Conservation (phyloP, 305 asterid genomes). For the Fraxinus xanthoxyloides region DNA sequence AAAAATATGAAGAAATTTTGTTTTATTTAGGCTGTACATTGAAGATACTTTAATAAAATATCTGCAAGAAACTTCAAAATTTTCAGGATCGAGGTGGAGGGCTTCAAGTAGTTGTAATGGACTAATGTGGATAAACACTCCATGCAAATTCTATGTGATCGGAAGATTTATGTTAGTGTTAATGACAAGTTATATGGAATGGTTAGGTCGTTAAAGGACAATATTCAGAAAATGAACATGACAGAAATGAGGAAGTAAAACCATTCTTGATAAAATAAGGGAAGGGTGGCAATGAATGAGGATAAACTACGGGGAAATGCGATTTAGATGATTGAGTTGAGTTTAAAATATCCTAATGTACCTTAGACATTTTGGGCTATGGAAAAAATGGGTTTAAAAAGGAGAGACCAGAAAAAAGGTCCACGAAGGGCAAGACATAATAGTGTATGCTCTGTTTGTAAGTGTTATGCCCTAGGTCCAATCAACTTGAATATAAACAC, state of each 20-base stretch:
- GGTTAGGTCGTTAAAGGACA: not conserved
- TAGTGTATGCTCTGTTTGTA: no score
- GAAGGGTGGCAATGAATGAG: not conserved
- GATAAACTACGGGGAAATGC: not conserved
- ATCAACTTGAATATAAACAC: no score
- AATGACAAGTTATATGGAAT: not conserved
- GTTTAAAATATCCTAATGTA: not conserved
- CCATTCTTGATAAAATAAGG: not conserved
- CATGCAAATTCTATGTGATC: not conserved
- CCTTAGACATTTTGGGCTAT: not conserved
- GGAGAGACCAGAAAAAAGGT: not conserved
- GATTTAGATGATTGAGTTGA: not conserved
- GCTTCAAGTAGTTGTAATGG: not conserved
- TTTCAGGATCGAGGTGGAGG: not conserved
- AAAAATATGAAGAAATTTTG: not conserved
- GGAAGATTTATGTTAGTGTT: not conserved
- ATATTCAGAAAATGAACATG: not conserved
- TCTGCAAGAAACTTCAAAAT: not conserved
- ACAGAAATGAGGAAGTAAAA: not conserved
- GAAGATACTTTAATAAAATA: not conserved
- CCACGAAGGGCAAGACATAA: not conserved
- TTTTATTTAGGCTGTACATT: not conserved
- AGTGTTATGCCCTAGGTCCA: no score
- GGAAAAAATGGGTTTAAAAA: not conserved
- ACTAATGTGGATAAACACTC: not conserved